These are phyloP conservation scores for Aspergillus jensenii DNA, from an alignment of 2,329 filamentous ascomycete genomes.

Conservation along the genomic window DNA sequence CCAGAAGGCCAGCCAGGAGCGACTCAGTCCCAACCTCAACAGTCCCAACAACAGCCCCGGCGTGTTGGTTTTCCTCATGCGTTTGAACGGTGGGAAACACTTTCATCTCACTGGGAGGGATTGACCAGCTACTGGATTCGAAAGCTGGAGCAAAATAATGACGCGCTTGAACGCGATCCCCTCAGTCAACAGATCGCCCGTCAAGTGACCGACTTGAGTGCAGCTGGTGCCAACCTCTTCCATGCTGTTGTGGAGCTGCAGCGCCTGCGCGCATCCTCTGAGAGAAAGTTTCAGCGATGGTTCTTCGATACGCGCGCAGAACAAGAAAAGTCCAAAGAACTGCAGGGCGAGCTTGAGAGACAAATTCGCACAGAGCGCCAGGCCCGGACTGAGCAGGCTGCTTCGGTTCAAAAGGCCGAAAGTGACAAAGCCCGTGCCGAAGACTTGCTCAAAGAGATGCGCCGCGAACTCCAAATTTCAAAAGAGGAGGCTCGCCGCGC, in stretches of 20 bases:
- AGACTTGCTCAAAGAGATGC: conserved; percentile 83
- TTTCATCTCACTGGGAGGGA: conserved; percentile 98
- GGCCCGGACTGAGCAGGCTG: conserved; percentile 65
- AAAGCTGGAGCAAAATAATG: conserved; percentile 83
- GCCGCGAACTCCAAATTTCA: conserved; percentile 87
- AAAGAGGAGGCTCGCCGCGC: conserved; percentile 93
- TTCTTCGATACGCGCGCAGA: conserved; percentile 93
- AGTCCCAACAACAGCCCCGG: conserved; percentile 33
- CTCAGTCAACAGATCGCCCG: conserved; percentile 84
- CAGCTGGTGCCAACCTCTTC: conserved; percentile 93
- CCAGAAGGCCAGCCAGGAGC: not conserved
- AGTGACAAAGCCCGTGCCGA: conserved; percentile 69
- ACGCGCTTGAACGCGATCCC: conserved; percentile 78
- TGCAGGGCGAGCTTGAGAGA: conserved; percentile 75
- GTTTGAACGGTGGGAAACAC: conserved; percentile 94
- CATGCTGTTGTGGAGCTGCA: conserved; percentile 97
- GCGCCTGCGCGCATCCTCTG: conserved; percentile 86
- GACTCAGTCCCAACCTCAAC: not conserved
- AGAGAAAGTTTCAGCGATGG: conserved; percentile 97
- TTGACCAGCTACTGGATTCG: conserved; percentile 97
- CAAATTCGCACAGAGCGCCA: conserved; percentile 73
- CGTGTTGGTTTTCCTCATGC: conserved; percentile 86
- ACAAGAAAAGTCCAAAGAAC: conserved; percentile 79
- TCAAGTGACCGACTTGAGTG: conserved; percentile 95
- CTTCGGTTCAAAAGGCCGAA: conserved; percentile 65